Evolutionary conservation across 225 moss, liverwort and hornwort genomes (phyloP), one percentile per base, ranked within the genome.

Genomic region (Antitrichia curtipendula): DNA sequence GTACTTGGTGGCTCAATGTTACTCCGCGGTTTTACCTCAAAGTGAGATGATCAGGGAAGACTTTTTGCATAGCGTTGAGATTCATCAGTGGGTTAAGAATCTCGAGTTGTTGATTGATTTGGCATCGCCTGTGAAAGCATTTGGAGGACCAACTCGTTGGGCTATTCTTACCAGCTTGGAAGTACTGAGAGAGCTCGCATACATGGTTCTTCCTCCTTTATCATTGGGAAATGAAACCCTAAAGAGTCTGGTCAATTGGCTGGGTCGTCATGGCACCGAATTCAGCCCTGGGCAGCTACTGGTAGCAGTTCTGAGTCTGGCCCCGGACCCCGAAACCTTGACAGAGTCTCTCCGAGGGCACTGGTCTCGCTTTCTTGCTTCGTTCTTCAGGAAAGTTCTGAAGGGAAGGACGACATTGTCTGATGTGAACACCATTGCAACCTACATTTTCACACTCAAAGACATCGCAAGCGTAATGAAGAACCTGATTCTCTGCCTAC

Each of bases 221-320:
- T 89, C 85, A 20, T 83, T 87, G 83, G 80, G 87, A 60, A 84
- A 53, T 40, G 76, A 64, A 47, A 60, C 57, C 27, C 62, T 94
- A 85, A 80, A 90, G 75, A 88, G 57, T 60, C 73, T 94, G 56
- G 80, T 87, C 80, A 85, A 83, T 80, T 92, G 94, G 94, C 68
- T 94, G 20, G 86, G 88, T 52, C 64, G 40, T 64, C 85, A 87
- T 40, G 90, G 91, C 54, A 88, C 83, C 8, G 79, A 65, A 40
- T 94, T 94, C 65, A 90, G 36, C 80, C 90, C 94, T 80, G 87
- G 91, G 57, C 85, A 90, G 90, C 71, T 94, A 47, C 94, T 94
- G 76, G 87, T 78, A 70, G 90, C 58, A 54, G 91, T 94, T 45
- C 83, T 94, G 57, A 50, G 63, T 71, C 83, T 91, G 75, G 64